Evolutionary conservation across 768 basidiomycete species (phyloP).

Genomic region (Termitomyces bulborhizus): DNA sequence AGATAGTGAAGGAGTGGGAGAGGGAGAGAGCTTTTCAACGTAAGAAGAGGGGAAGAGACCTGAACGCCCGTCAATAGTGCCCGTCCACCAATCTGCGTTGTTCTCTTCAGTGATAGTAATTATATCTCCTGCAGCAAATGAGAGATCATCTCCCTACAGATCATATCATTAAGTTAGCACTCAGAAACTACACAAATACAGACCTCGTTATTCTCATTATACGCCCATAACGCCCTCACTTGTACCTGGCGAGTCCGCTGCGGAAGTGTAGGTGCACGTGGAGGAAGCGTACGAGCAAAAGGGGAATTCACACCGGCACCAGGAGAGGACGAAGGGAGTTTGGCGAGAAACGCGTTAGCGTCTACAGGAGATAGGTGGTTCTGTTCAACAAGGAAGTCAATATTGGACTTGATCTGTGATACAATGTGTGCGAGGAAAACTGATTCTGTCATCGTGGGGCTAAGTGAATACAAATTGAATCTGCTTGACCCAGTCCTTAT

Average conservation of each 20-base stretch:
- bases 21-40: conserved; percentile 48
- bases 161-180: background rate
- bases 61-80: conserved; percentile 52
- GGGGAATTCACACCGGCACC: background rate
- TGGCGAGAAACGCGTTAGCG: conserved; percentile 41
- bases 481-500: no score
- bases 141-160: conserved; percentile 72
- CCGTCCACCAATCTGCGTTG: conserved; percentile 87
- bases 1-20: conserved; percentile 15
- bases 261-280: conserved; percentile 6
- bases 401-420: conserved; percentile 48
- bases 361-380: conserved; percentile 45
- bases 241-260: conserved; percentile 19
- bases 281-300: background rate
- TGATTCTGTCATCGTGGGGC: conserved; percentile 11
- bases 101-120: conserved; percentile 76
- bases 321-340: conserved; percentile 28
- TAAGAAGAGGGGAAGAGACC: conserved; percentile 78
- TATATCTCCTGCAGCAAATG: conserved; percentile 69
- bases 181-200: conserved; percentile 12
- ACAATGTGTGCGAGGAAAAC: conserved; percentile 57
- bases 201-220: conserved; percentile 55
- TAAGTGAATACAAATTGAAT: background rate
- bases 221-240: conserved; percentile 60
- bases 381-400: conserved; percentile 52